Percentiles rank a stretch among this genome's conserved stretches.
Evolutionary conservation across 1,139 yeast species (phyloP).

Genomic region (Lipomyces yarrowii): DNA sequence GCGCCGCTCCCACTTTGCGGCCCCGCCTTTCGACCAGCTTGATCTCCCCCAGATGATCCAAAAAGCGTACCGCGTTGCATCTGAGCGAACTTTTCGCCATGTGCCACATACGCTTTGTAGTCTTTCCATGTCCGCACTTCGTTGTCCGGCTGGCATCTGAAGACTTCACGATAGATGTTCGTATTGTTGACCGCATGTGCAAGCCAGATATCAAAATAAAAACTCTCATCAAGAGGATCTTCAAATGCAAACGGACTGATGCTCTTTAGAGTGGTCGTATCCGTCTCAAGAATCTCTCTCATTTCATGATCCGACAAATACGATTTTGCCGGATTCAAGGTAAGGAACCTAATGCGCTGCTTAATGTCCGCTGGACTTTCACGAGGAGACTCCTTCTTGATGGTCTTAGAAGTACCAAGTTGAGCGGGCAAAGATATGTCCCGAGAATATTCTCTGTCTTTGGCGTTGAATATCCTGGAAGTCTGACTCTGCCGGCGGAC

Average conservation of each 20-base stretch:
- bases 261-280: constrained; percentile 44
- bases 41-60: neutral
- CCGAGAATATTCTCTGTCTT: neutral
- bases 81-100: constrained; percentile 43
- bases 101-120: constrained; percentile 63
- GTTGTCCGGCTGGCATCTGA: constrained; percentile 95
- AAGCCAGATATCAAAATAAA: constrained; percentile 87
- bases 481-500: constrained; percentile 7
- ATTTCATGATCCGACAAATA: constrained; percentile 23
- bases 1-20: neutral
- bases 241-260: constrained; percentile 86
- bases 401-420: neutral
- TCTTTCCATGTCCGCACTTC: constrained; percentile 86
- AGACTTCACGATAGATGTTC: constrained; percentile 74
- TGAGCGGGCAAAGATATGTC: constrained; percentile 19
- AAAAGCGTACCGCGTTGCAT: constrained; percentile 36
- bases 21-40: neutral
- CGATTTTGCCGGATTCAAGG: constrained; percentile 22
- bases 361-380: constrained; percentile 9
- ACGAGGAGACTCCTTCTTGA: constrained; percentile 9
- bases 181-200: constrained; percentile 86
- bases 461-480: neutral
- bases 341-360: constrained; percentile 11
- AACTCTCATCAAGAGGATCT: constrained; percentile 79
- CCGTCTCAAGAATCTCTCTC: constrained; percentile 40